Base-by-base conservation (phyloP, 1,139 yeast species). In the Yamadazyma mexicana region DNA sequence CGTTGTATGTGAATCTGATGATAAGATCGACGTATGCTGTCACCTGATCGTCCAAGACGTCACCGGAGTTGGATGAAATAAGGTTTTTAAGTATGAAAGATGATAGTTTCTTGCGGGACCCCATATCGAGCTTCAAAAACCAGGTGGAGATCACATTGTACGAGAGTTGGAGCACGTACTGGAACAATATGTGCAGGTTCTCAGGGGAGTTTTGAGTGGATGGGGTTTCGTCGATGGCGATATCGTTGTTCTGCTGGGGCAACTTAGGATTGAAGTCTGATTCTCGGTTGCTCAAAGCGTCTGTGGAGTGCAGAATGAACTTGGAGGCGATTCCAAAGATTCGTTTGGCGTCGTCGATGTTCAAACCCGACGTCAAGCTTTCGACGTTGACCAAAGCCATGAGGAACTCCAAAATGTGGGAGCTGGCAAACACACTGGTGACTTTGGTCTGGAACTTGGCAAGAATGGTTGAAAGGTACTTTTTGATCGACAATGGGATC, bases 301-400 rank as follows among this genome's bases (percentile, higher is more conserved):
- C 88, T 40, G 75, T 71, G 1, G 89, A 79, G 53, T 80, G 83
- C 53, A 85, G 87, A 42, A 87, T 83, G 52, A 82, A 84, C 50
- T 83, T 83, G 63, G 87, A 85, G 1, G 91, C 85, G 56, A 87
- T 85, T 0, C 87, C 96, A 64, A 87, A 86, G 1, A 88, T 87
- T 36, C 91, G 69, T 50, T 81, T 83, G 55, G 76, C 84, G 52
- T 88, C 96, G 39, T 85, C 95, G 30, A 75, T 73, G 2, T 87
- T 84, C 55, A 87, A 83, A 51, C 83, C 83, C 1, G 86, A 75
- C 0, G 87, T 82, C 39, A 87, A 62, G 1, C 78, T 62, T 0
- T 94, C 92, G 31, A 85, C 69, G 39, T 83, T 75, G 1, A 86
- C 76, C 32, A 88, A 62, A 1, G 88, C 75, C 46, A 81, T 62